Evolutionary conservation across 2,329 filamentous ascomycete genomes (phyloP).

Genomic region (Fusarium acutatum): DNA sequence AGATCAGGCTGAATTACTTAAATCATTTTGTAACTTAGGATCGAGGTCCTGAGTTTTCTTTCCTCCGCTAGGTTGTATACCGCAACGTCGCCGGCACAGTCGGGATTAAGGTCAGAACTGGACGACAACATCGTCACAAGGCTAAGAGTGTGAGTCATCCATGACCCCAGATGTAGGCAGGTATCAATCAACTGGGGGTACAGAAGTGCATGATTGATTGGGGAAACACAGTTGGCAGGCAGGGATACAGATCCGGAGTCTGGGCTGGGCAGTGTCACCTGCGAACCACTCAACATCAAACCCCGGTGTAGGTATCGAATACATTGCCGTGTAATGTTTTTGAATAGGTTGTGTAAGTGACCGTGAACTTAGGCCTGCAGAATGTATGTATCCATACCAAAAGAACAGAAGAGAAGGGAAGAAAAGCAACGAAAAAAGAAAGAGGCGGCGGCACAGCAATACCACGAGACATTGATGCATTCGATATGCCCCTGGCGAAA

Average conservation of each 20-base stretch:
- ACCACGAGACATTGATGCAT: neutral
- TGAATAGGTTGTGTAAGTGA: neutral
- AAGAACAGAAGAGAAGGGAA: constrained; percentile 1
- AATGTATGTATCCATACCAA: neutral
- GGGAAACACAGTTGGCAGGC: constrained; percentile 26
- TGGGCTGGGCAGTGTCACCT: constrained; percentile 4
- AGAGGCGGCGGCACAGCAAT: constrained; percentile 30
- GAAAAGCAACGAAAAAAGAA: neutral
- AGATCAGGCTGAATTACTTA: neutral
- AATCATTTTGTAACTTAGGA: neutral
- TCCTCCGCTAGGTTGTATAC: neutral
- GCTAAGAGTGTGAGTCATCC: constrained; percentile 37
- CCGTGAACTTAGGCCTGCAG: constrained; percentile 29
- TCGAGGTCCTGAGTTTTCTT: neutral
- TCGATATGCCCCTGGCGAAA: constrained; percentile 5
- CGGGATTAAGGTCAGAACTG: neutral
- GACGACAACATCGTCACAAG: constrained; percentile 21
- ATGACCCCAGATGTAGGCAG: constrained; percentile 17
- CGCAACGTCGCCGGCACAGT: constrained; percentile 31
- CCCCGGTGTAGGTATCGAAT: neutral
- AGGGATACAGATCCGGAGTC: constrained; percentile 38
- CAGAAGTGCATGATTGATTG: neutral
- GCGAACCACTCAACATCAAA: constrained; percentile 30
- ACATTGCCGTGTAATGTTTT: neutral
- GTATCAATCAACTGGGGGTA: neutral